Evolutionary conservation across 192 early-diverging fungal genomes (phyloP).

Genomic region (Coemansia sp.): DNA sequence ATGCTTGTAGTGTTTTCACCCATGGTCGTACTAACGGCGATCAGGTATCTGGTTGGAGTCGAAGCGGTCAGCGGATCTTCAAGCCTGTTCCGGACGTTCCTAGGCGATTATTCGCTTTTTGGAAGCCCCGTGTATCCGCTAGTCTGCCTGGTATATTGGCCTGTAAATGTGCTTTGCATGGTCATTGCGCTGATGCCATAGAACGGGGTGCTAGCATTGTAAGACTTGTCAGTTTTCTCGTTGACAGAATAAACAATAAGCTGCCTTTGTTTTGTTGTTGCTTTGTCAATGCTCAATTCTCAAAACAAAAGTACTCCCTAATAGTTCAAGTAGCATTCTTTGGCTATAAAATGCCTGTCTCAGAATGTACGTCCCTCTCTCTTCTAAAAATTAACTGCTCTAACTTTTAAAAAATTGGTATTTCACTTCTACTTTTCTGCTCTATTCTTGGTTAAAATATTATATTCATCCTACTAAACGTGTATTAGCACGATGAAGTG

Average conservation of each 20-base stretch:
- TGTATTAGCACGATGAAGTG: neutral
- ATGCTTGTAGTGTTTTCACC: slow-evolving; percentile 54
- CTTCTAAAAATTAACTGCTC: no score
- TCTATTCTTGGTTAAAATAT: no score
- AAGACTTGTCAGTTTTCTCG: neutral
- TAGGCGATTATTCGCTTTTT: slow-evolving; percentile 64
- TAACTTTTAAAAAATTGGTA: no score
- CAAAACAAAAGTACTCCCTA: no score
- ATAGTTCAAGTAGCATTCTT: no score
- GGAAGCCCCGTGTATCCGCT: slow-evolving; percentile 62
- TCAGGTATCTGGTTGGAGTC: slow-evolving; percentile 27
- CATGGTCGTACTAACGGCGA: slow-evolving; percentile 41
- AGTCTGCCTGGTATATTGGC: slow-evolving; percentile 72
- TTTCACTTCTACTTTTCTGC: no score
- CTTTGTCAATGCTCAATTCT: no score
- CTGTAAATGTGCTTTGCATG: slow-evolving; percentile 52
- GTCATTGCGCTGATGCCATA: slow-evolving; percentile 37
- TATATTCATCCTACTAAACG: no score
- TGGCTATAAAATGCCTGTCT: no score
- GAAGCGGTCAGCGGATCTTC: slow-evolving; percentile 36
- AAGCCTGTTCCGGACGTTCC: slow-evolving; percentile 51
- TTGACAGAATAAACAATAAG: no score
- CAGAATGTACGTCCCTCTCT: no score
- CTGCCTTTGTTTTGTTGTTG: no score
- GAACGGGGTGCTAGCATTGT: neutral